phyloP scores from a whole-genome alignment of 2,329 filamentous ascomycete genomes.

The Orbilia ellipsospora region DNA sequence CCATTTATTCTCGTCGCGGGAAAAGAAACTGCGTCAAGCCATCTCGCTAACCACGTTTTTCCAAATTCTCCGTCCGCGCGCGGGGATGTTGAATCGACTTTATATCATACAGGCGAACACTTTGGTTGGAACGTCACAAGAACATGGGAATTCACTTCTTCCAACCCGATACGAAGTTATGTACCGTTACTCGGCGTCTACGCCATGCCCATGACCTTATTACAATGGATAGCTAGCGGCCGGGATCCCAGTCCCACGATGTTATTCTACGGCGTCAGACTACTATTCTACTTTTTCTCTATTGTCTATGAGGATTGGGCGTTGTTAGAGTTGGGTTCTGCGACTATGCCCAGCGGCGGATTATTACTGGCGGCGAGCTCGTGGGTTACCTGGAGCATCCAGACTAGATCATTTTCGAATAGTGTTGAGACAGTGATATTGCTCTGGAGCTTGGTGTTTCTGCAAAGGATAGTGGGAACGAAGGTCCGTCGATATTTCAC shows the following conservation, averaged over 20 bases:
- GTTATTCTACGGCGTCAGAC: slow-evolving; percentile 88
- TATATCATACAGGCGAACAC: slow-evolving; percentile 77
- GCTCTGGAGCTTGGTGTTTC: slow-evolving; percentile 90
- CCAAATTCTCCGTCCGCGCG: neutral
- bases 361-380: slow-evolving; percentile 90
- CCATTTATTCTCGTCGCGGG: no score
- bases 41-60: slow-evolving; percentile 13
- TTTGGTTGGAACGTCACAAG: slow-evolving; percentile 89
- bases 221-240: slow-evolving; percentile 92
- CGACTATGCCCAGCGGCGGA: slow-evolving; percentile 76
- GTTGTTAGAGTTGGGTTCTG: slow-evolving; percentile 84
- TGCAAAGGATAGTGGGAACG: slow-evolving; percentile 82
- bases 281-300: slow-evolving; percentile 92
- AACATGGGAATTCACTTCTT: slow-evolving; percentile 96
- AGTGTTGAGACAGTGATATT: slow-evolving; percentile 94
- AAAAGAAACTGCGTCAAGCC: neutral
- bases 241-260: slow-evolving; percentile 75
- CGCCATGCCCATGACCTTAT: slow-evolving; percentile 88
- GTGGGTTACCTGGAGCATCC: slow-evolving; percentile 98
- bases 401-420: slow-evolving; percentile 98
- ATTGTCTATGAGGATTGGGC: slow-evolving; percentile 99
- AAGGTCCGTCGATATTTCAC: slow-evolving; percentile 68
- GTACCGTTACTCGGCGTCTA: slow-evolving; percentile 97
- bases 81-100: slow-evolving; percentile 17
- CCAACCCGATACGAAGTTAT: slow-evolving; percentile 89